Conservation (phyloP, 257 asterid genomes). For the Pogostemon cablin region DNA sequence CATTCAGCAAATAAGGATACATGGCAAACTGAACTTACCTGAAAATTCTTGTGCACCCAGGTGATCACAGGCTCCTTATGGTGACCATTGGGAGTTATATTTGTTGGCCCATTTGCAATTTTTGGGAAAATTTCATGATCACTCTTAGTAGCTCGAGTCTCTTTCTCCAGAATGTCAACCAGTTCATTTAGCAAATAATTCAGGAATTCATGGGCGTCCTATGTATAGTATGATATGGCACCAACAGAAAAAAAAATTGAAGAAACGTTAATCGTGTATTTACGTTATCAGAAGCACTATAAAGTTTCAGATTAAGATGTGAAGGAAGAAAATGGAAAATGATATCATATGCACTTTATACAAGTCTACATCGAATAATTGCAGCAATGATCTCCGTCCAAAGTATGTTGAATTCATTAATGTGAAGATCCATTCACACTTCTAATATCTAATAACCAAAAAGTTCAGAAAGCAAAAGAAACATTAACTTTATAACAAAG, state of each 20-base stretch:
- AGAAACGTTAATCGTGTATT: not conserved
- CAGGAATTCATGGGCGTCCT: slow-evolving; percentile 95
- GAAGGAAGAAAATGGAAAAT: not conserved
- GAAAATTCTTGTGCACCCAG: slow-evolving; percentile 94
- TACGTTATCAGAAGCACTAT: slow-evolving; percentile 23
- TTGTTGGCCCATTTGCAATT: slow-evolving; percentile 66
- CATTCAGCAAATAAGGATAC: slow-evolving; percentile 13
- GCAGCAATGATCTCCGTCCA: slow-evolving; percentile 10
- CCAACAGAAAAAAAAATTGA: slow-evolving; percentile 27
- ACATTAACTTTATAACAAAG: not conserved
- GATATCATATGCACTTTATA: slow-evolving; percentile 18
- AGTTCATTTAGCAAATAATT: slow-evolving; percentile 84
- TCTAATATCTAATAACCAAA: not conserved
- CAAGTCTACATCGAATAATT: slow-evolving; percentile 5
- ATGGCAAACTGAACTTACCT: slow-evolving; percentile 47
- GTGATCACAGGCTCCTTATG: slow-evolving; percentile 71
- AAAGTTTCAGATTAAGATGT: slow-evolving; percentile 2
- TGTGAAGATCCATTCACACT: slow-evolving; percentile 4
- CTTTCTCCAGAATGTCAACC: slow-evolving; percentile 91
- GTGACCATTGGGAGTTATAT: slow-evolving; percentile 48
- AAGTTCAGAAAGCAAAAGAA: not conserved
- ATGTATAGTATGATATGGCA: slow-evolving; percentile 21
- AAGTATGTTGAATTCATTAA: not conserved
- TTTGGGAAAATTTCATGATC: slow-evolving; percentile 60
- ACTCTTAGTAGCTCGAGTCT: slow-evolving; percentile 58